Base-by-base conservation (phyloP, 202 grass and related monocot genomes). In the Saccharum hybrid region DNA sequence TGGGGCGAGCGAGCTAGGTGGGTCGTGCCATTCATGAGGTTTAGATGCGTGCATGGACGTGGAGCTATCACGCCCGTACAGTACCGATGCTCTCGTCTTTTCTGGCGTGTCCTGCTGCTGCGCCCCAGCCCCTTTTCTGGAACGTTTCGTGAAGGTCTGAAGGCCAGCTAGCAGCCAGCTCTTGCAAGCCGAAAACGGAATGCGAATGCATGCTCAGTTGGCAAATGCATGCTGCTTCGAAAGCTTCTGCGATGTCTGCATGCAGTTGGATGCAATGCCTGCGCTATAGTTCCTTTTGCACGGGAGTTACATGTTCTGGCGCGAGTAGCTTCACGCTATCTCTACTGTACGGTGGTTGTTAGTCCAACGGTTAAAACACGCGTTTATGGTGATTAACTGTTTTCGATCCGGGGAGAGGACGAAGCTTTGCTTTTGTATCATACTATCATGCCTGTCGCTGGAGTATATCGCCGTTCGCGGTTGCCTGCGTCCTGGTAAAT, bases 11-110 rank as follows among this genome's bases (percentile, higher is more conserved):
- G 1, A 10, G 15, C 49, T 1, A 16, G 81, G 22, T 54, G 4
- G 45, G 4, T 45, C 48, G 46, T 18, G 38, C 10, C 82, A 56
- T 67, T 76, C 9, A 64, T 37, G 68, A 48, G 36, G 78, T 57
- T 73, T 14, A 18, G 43, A 66, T 21, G 45, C 63, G 34, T 36
- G 73, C 63, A 52, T 33, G 72, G 15, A 77, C 6, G 38, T 57
- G 10, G 21, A 68, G 36, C 46, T 42, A 41, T 60, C 66, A 12
- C 39, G 48, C 13, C 65, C 70, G 49, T 46, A 5, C 33, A 33
- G 33, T 33, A 33, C 33, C 33, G 33, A 51, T 6, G 14, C 48
- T 6, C 15, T 18, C 7, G 21, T 70, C 5, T 81, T 51, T 71
- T 26, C 52, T 22, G 61, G 48, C 21, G 21, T 42, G 78, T 71